Evolutionary conservation across 1,284 basidiomycete genomes (phyloP).

Genomic region (Cryptococcus sp.): DNA sequence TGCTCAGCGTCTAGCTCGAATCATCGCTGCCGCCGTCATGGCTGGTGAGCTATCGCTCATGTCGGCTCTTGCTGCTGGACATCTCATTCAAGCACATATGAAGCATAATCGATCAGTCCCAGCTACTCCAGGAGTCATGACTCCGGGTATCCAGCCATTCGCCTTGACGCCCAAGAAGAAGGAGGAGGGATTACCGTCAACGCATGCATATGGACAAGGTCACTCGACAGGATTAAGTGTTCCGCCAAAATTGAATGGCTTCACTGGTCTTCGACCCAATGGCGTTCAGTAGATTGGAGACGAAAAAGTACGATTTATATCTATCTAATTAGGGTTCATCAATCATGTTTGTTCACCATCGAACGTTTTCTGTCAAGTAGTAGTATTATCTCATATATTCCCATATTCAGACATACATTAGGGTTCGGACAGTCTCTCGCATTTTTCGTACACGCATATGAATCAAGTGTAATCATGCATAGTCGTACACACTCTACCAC

Average conservation of each 20-base stretch:
- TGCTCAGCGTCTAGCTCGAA: slow-evolving; percentile 76
- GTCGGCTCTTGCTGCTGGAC: slow-evolving; percentile 84
- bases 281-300: no score
- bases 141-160: slow-evolving; percentile 23
- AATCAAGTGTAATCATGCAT: no score
- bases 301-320: no score
- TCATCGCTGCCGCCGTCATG: slow-evolving; percentile 88
- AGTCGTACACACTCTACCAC: no score
- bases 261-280: background rate
- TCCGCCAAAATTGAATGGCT: background rate
- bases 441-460: no score
- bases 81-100: slow-evolving; percentile 83
- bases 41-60: slow-evolving; percentile 88
- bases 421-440: no score
- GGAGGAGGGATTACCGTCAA: background rate
- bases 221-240: background rate
- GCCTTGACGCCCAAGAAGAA: slow-evolving; percentile 34
- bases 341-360: no score
- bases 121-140: slow-evolving; percentile 41
- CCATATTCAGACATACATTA: no score
- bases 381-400: no score
- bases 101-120: slow-evolving; percentile 47
- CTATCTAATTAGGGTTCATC: no score
- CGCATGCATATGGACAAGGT: background rate
- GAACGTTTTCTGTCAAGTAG: no score